Conservation (phyloP, 495 filamentous ascomycete genomes). For the Xylaria flabelliformis region DNA sequence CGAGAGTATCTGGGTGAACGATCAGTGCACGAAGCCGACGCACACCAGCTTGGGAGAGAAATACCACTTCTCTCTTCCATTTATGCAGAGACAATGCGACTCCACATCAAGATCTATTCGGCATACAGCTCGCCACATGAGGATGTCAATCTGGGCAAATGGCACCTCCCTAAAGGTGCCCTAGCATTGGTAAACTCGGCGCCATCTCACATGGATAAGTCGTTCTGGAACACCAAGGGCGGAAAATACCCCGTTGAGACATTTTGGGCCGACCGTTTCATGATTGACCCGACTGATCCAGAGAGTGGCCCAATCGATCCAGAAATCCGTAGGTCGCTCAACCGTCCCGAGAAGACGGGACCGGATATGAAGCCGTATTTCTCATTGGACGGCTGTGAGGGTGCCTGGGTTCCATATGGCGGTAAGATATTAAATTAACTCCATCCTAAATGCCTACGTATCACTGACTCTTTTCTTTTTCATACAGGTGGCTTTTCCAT, state of each 20-base stretch:
- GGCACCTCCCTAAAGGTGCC: conserved; percentile 23
- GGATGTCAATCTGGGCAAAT: conserved; percentile 27
- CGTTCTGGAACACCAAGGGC: conserved; percentile 39
- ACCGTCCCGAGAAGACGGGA: conserved; percentile 2
- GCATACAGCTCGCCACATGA: conserved; percentile 25
- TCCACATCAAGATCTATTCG: conserved; percentile 35
- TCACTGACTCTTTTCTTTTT: background rate
- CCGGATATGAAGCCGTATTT: conserved; percentile 19
- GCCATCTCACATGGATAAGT: conserved; percentile 34
- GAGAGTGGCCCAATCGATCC: conserved; percentile 34
- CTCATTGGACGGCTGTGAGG: conserved; percentile 20
- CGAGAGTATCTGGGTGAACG: conserved; percentile 2
- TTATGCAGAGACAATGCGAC: conserved; percentile 42
- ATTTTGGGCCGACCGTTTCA: conserved; percentile 44
- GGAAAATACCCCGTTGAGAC: conserved; percentile 31
- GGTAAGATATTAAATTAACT: background rate
- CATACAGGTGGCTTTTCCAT: conserved; percentile 9
- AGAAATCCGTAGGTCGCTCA: background rate
- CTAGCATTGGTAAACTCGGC: conserved; percentile 29
- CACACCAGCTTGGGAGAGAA: conserved; percentile 24
- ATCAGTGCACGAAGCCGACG: conserved; percentile 4
- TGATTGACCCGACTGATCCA: conserved; percentile 34
- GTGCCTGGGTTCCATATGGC: conserved; percentile 24
- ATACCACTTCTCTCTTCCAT: conserved; percentile 41
- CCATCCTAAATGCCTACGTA: background rate